Evolutionary conservation across 108 stramenopile species (phyloP), one percentile per base, ranked within the genome.

Genomic region (Cyclostephanos tholiformis): DNA sequence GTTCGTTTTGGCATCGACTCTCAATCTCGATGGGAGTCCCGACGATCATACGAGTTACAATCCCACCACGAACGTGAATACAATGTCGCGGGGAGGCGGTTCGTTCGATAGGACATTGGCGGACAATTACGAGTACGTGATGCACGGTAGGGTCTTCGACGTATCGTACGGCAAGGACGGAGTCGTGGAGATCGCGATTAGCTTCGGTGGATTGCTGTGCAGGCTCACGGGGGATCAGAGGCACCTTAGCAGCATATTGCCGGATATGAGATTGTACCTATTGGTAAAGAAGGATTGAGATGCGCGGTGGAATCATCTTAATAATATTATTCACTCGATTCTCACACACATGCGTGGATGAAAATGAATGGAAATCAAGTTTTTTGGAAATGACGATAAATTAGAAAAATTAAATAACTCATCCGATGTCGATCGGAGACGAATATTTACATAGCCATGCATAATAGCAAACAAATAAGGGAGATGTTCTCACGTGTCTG

Each of bases 121-220:
- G 29, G 96, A 97, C 78, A 93, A 93, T 74, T 99, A 96, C 76
- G 98, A 99, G 69, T 99, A 99, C 75, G 98, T 96, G 25, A 99
- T 97, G 96, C 96, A 97, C 79, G 98, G 98, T 17, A 82, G 94
- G 17, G 95, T 99, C 13, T 99, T 96, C 86, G 90, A 94, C 63
- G 91, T 95, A 60, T 79, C 87, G 44, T 93, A 97, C 68, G 73
- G 85, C 58, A 93, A 91, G 82, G 93, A 89, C 71, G 87, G 84
- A 14, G 85, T 87, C 41, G 89, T 95, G 41, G 89, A 85, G 25
- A 86, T 99, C 64, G 86, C 90, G 10, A 87, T 94, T 38, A 92
- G 91, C 27, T 99, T 93, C 82, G 98, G 98, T 32, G 98, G 98
- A 41, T 78, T 99, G 78, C 80, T 99, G 51, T 97, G 97, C 95